Base-by-base conservation (phyloP, 331 rosid species). In the Phaseolus coccineus region DNA sequence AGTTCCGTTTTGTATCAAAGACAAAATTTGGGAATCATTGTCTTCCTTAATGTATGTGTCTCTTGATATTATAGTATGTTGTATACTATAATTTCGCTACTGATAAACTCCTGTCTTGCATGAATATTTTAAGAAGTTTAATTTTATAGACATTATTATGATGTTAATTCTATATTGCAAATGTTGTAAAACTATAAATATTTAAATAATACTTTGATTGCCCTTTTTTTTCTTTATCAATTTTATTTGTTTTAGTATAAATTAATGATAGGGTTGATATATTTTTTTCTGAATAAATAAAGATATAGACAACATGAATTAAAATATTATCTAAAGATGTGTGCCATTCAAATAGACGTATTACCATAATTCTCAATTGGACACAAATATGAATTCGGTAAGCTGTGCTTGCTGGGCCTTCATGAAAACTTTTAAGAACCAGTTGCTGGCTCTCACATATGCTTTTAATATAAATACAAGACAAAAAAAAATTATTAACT, bases 1-100 rank as follows among this genome's bases (percentile, higher is more conserved):
- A 67, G 79, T 84, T 85, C 68, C 71, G 78, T 73, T 82, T 74
- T 78, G 56, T 44, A 58, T 75, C 87, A 3, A 89, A 84, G 73
- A 76, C 64, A 76, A 83, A 73, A 55, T 50, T 56, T 40, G 52
- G 19, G 58, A 71, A 53, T 74, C 50, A 46, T 74, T 44, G 64
- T 71, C 22, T 30, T 48, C 27, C 22, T 50, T 61, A 62, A 46
- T 71, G 73, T 82, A 52, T 6, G 1, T 58, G 53, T 68, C 76
- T 68, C 76, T 72, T 57, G 59, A 28, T 61, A 69, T 48, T 74
- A 59, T 52, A 39, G 25, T 50, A 69, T 81, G 86, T 55, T 84
- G 85, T 84, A 80, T 71, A 57, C 40, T 56, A 69, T 72, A 68
- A 24, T 47, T 63, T 22, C 50, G 3, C 69, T 67, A 61, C 22